A percentile compares a stretch with the other conserved stretches of the same genome.
Conservation (phyloP, 441 rosid genomes). For the Gossypium lobatum region DNA sequence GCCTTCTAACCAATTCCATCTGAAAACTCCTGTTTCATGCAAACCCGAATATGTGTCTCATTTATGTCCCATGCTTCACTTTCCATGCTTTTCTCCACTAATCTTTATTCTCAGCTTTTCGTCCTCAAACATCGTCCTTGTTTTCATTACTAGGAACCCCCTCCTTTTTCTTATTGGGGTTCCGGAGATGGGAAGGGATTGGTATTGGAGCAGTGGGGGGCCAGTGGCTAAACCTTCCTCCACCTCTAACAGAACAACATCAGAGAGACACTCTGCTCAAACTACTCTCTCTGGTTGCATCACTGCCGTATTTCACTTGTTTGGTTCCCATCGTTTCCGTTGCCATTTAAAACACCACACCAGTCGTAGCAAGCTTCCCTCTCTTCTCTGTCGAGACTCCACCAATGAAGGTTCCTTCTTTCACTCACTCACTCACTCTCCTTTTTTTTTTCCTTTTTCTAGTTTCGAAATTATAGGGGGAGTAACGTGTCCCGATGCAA, state of each 20-base stretch:
- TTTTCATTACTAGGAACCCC: not conserved
- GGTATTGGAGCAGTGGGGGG: not conserved
- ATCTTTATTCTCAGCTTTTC: not conserved
- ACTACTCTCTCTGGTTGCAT: conserved; percentile 63
- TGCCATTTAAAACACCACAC: conserved; percentile 39
- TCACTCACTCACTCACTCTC: not conserved
- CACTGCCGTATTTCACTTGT: conserved; percentile 62
- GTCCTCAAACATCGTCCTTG: not conserved
- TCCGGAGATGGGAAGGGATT: conserved; percentile 2
- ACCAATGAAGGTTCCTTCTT: conserved; percentile 41
- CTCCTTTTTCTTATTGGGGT: not conserved
- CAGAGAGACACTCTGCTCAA: conserved; percentile 8
- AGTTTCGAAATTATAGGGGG: not conserved
- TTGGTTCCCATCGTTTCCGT: conserved; percentile 60
- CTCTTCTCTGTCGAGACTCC: conserved; percentile 18
- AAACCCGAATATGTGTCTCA: not conserved
- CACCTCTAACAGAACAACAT: conserved; percentile 17
- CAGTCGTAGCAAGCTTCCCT: conserved; percentile 12
- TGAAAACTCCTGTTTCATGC: not conserved
- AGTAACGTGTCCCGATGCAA: conserved; percentile 7
- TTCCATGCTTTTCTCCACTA: not conserved
- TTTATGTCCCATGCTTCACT: not conserved
- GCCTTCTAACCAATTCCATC: not conserved
- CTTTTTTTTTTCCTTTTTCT: not conserved
- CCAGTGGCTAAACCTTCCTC: conserved; percentile 13